A percentile compares a stretch with the other conserved stretches of the same genome.
Evolutionary conservation across 306 rosid genomes (phyloP).

Genomic region (Geum urbanum): DNA sequence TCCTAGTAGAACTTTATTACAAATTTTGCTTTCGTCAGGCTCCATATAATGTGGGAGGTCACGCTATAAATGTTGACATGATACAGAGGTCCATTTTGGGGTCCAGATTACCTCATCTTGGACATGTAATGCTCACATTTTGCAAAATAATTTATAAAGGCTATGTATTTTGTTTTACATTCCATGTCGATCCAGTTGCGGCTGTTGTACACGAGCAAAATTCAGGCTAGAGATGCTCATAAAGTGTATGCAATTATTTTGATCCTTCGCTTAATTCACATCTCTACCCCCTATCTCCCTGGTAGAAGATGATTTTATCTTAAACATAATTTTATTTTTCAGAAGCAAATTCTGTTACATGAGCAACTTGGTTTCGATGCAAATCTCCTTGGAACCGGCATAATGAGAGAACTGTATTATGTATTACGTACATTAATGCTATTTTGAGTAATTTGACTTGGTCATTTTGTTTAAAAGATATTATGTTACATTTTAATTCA

Average conservation of each 20-base stretch:
- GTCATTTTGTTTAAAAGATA: no score
- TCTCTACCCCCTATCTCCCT: no score
- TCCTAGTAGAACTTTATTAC: conserved; percentile 23
- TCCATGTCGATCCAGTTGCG: conserved; percentile 36
- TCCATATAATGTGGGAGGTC: conserved; percentile 83
- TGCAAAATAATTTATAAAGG: not conserved
- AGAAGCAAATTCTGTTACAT: no score
- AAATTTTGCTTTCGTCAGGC: conserved; percentile 54
- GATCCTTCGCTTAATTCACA: no score
- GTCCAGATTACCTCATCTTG: conserved; percentile 75
- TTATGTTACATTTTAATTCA: no score
- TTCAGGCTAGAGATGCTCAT: conserved; percentile 49
- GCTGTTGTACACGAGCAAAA: conserved; percentile 56
- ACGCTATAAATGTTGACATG: conserved; percentile 58
- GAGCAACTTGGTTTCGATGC: no score
- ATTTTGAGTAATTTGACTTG: no score
- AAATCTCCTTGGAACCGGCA: no score
- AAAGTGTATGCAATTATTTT: conserved; percentile 70
- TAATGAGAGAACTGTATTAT: no score
- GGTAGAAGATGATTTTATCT: no score
- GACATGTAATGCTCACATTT: conserved; percentile 71
- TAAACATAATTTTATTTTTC: no score
- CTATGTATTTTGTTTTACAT: not conserved
- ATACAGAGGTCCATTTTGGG: conserved; percentile 77
- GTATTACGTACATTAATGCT: no score